Conservation (phyloP, 257 asterid genomes). For the Paraleonurus japonicus region DNA sequence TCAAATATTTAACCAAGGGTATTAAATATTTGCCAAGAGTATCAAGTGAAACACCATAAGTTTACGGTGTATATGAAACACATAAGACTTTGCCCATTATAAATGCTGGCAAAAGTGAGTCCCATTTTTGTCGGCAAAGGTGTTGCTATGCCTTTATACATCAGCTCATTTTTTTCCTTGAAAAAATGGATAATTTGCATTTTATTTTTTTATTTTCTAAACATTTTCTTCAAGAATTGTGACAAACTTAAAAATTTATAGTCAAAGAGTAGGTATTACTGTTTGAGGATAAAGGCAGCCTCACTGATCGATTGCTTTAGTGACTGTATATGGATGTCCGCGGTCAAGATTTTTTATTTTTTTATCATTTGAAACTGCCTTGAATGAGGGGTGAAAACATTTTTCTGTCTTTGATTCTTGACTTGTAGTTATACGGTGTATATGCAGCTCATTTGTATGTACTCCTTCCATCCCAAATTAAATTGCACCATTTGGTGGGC, state of each 20-base stretch:
- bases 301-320: not conserved
- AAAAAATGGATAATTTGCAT: not conserved
- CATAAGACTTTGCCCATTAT: too few species aligned
- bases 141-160: not conserved
- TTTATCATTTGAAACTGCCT: not conserved
- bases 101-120: constrained; percentile 9
- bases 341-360: not conserved
- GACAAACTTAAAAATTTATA: not conserved
- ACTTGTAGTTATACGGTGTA: not conserved
- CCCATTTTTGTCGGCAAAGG: not conserved
- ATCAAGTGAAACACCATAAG: too few species aligned
- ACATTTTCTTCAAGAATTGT: not conserved
- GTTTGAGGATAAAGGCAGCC: not conserved
- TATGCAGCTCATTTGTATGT: not conserved
- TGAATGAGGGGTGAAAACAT: not conserved
- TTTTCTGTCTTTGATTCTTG: not conserved
- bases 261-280: not conserved
- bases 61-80: too few species aligned
- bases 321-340: not conserved
- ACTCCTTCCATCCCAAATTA: too few species aligned
- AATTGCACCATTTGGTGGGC: too few species aligned
- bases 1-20: too few species aligned
- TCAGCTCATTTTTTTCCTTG: not conserved
- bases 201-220: not conserved
- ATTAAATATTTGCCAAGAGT: too few species aligned